Base-by-base conservation (phyloP, 441 rosid species). In the Populus hybrid region DNA sequence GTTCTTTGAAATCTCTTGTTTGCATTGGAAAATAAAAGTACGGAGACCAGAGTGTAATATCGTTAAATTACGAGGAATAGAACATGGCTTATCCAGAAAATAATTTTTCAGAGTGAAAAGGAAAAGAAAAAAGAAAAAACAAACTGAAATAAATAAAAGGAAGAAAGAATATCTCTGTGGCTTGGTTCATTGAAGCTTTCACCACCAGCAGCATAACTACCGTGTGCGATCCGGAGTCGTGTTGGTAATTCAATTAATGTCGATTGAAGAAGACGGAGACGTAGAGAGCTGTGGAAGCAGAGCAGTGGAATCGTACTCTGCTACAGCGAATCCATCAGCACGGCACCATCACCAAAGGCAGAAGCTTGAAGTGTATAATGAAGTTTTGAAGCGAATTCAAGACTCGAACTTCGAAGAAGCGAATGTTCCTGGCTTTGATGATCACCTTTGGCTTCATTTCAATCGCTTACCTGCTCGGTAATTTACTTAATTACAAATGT, bases 401-500 rank as follows among this genome's bases (percentile, higher is more conserved):
- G 93, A 90, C 18, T 92, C 85, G 5, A 89, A 86, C 84, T 86
- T 81, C 77, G 92, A 88, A 64, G 97, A 94, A 71, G 95, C 97
- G 64, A 75, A 72, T 82, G 79, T 84, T 71, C 88, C 95, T 74
- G 97, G 88, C 68, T 94, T 94, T 28, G 94, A 91, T 59, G 96
- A 96, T 89, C 90, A 90, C 82, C 98, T 96, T 46, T 96, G 98
- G 98, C 91, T 90, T 75, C 99, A 96, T 87, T 94, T 96, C 88
- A 87, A 96, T 85, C 97, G 99, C 68, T 90, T 96, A 40, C 99
- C 99, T 75, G 93, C 97, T 74, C 90, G 97, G 99, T 94, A 79
- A 40, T 46, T 1, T 18, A 18, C 32, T 77, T 35, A 53, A 53
- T 53, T 53, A 53, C 61, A 53, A 16, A 16, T 53, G 61, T 35